Evolutionary conservation across 1,284 basidiomycete genomes (phyloP), one percentile per base, ranked within the genome.

Genomic region (Cryptococcus deneoformans): DNA sequence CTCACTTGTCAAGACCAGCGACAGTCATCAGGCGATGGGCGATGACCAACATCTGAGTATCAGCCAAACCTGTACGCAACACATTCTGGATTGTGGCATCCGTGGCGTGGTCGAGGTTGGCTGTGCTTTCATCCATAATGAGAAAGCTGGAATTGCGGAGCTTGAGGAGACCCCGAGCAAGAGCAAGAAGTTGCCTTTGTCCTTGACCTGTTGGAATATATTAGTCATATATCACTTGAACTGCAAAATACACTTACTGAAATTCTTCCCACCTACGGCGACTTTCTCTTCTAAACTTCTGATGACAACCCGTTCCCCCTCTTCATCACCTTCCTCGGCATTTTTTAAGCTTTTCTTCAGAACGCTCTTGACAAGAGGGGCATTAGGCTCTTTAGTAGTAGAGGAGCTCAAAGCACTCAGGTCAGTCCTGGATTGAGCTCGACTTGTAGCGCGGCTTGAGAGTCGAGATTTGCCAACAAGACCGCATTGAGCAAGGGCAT

Each of bases 41-140:
- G 59, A 82, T 78, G 9, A 76, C 76, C 14, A 80, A 62, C 67
- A 79, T 78, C 60, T 77, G 76, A 0, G 70, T 73, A 54, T 75
- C 77, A 11, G 57, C 69, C 58, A 81, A 63, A 35, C 73, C 71
- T 5, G 77, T 77, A 29, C 79, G 61, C 16, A 81, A 66, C 0
- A 80, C 77, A 38, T 69, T 69, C 61, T 81, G 80, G 42, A 81
- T 80, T 0, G 73, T 70, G 46, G 77, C 73, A 60, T 81, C 80
- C 2, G 79, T 80, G 1, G 73, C 75, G 57, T 76, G 67, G 63
- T 82, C 77, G 14, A 80, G 67, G 40, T 79, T 79, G 35, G 80
- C 80, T 3, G 82, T 83, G 48, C 75, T 77, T 64, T 84, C 82
- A 65, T 84, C 82, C 63, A 83, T 75, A 57, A 83, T 78, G 40